Evolutionary conservation across 140 eudicot species (phyloP).

Genomic region (Stevia rebaudiana): DNA sequence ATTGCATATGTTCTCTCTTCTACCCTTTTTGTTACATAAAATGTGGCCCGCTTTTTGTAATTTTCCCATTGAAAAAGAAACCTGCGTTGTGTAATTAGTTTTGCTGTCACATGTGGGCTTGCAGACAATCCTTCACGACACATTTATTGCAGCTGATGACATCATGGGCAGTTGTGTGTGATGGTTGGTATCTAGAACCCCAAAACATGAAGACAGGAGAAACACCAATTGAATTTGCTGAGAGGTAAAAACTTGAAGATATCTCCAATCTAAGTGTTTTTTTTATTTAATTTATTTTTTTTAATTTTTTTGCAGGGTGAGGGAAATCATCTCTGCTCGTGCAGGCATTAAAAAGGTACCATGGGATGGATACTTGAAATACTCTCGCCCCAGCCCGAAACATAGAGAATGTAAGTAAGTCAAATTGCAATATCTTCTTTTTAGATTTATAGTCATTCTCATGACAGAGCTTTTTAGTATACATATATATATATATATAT

Average conservation of each 20-base stretch:
- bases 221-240: slow-evolving; percentile 96
- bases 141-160: slow-evolving; percentile 97
- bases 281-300: no score
- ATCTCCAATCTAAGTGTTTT: no score
- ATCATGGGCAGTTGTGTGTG: slow-evolving; percentile 99
- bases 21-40: no score
- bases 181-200: slow-evolving; percentile 98
- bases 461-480: no score
- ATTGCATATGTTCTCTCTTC: slow-evolving; percentile 1
- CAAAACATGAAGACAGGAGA: slow-evolving; percentile 92
- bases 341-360: slow-evolving; percentile 98
- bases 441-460: no score
- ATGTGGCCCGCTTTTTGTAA: no score
- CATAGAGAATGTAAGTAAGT: slow-evolving; percentile 92
- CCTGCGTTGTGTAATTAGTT: no score
- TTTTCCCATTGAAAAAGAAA: no score
- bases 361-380: slow-evolving; percentile 98
- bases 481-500: no score
- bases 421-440: neutral
- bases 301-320: slow-evolving; percentile 66
- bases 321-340: slow-evolving; percentile 75
- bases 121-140: slow-evolving; percentile 94
- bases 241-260: no score
- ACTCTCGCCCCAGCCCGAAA: slow-evolving; percentile 98
- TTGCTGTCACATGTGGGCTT: no score